Conservation (phyloP, 768 basidiomycete genomes). For the Tulasnella sp. region DNA sequence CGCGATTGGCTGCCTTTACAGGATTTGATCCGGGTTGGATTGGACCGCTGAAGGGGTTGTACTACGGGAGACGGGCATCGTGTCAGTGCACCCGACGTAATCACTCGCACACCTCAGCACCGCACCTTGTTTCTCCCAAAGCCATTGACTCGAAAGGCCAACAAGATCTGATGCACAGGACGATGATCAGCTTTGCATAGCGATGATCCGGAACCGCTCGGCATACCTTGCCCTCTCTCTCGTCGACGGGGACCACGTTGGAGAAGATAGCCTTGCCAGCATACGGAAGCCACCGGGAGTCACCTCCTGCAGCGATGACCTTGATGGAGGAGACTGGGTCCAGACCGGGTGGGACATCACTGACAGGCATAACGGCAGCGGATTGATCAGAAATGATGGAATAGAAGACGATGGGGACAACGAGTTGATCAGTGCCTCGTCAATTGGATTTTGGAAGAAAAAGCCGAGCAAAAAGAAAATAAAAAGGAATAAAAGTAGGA, state of each 20-base stretch:
- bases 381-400: not conserved
- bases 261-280: slow-evolving; percentile 9
- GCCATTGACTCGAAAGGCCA: not conserved
- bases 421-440: not conserved
- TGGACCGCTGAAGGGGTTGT: slow-evolving; percentile 12
- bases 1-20: slow-evolving; percentile 1
- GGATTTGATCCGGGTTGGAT: not conserved
- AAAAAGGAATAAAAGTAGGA: not conserved
- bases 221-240: slow-evolving; percentile 9
- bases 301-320: slow-evolving; percentile 5
- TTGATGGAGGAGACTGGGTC: slow-evolving; percentile 7
- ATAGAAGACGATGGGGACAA: not conserved
- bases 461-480: not conserved
- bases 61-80: not conserved
- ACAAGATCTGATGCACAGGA: not conserved
- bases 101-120: not conserved
- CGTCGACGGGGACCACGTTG: slow-evolving; percentile 8
- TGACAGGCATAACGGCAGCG: slow-evolving; percentile 4
- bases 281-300: slow-evolving; percentile 8
- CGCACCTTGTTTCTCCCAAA: slow-evolving; percentile 12
- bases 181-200: not conserved
- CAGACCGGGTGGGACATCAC: slow-evolving; percentile 10
- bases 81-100: not conserved
- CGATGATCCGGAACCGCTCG: not conserved
- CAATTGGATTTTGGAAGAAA: not conserved